Evolutionary conservation across 108 stramenopile genomes (phyloP), one percentile per base, ranked within the genome.

Genomic region (Poteriospumella lacustris): DNA sequence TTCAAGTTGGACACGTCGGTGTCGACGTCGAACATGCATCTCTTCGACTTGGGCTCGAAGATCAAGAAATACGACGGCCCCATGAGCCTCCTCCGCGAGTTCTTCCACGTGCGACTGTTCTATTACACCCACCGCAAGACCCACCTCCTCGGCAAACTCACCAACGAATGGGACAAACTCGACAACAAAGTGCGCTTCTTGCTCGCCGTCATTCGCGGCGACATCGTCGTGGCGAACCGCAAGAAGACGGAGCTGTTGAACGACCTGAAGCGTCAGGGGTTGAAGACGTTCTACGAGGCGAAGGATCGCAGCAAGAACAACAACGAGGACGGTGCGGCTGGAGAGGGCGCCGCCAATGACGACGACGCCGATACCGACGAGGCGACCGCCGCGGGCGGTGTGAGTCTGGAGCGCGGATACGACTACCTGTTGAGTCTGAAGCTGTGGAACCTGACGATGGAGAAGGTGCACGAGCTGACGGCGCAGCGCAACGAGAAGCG

Each of bases 381-480:
- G 28, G 47, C 80, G 28, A 79, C 88, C 33, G 83, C 82, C 59
- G 77, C 68, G 31, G 78, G 36, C 85, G 42, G 85, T 88, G 39
- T 64, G 3, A 24, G 5, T 64, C 87, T 96, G 39, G 88, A 92
- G 31, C 90, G 89, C 72, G 98, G 98, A 0, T 99, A 97, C 82
- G 94, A 99, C 79, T 99, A 99, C 87, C 87, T 99, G 36, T 90
- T 99, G 39, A 92, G 93, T 58, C 94, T 99, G 97, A 95, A 95
- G 81, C 87, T 99, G 68, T 97, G 96, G 97, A 91, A 84, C 58
- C 87, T 99, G n/a, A 98, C 99, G 0, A 87, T 86, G 52, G 99
- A 99, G 86, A 93, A 90, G 79, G 97, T 96, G 3, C 87, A 91
- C 44, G 84, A 93, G 68, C 90, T 99, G 56, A 88, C 90, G 36